These are phyloP conservation scores for Lotus japonicus DNA, from an alignment of 306 rosid genomes.

Conservation along the genomic window DNA sequence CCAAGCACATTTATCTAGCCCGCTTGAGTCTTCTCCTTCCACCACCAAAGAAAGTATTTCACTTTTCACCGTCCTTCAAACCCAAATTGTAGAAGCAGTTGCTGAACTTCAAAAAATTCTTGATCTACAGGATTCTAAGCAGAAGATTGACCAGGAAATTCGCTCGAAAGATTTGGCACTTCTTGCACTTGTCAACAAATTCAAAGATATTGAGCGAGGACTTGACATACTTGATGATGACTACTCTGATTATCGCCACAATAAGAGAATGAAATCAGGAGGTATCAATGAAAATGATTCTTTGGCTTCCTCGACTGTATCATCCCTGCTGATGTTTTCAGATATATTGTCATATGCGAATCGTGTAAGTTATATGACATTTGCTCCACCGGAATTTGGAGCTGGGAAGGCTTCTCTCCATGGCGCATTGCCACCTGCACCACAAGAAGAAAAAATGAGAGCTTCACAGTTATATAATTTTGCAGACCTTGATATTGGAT, in stretches of 20 bases:
- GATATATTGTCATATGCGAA: slow-evolving; percentile 83
- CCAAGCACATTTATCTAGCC: slow-evolving; percentile 28
- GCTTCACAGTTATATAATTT: slow-evolving; percentile 82
- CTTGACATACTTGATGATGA: slow-evolving; percentile 83
- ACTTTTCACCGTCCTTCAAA: slow-evolving; percentile 57
- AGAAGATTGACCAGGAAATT: slow-evolving; percentile 59
- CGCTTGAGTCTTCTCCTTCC: slow-evolving; percentile 48
- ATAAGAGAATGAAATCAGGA: slow-evolving; percentile 41
- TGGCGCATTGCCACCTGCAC: slow-evolving; percentile 85
- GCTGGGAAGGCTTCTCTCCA: slow-evolving; percentile 82
- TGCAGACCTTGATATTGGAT: slow-evolving; percentile 84
- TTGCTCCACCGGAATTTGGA: slow-evolving; percentile 92
- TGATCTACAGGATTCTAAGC: slow-evolving; percentile 72
- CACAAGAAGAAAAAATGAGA: slow-evolving; percentile 93
- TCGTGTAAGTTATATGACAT: slow-evolving; percentile 83
- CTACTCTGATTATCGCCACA: slow-evolving; percentile 64
- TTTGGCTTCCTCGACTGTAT: slow-evolving; percentile 48
- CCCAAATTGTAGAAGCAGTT: slow-evolving; percentile 79
- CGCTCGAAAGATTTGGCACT: slow-evolving; percentile 48
- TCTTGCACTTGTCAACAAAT: slow-evolving; percentile 68
- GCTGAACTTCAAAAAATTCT: slow-evolving; percentile 92
- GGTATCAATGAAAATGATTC: slow-evolving; percentile 45
- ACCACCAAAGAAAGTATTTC: slow-evolving; percentile 64
- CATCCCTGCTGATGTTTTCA: slow-evolving; percentile 52
- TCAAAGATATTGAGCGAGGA: slow-evolving; percentile 71